Percentiles rank a stretch among this genome's conserved stretches.
Evolutionary conservation across 768 basidiomycete genomes (phyloP).

Genomic region (Xanthoconium stramineum): DNA sequence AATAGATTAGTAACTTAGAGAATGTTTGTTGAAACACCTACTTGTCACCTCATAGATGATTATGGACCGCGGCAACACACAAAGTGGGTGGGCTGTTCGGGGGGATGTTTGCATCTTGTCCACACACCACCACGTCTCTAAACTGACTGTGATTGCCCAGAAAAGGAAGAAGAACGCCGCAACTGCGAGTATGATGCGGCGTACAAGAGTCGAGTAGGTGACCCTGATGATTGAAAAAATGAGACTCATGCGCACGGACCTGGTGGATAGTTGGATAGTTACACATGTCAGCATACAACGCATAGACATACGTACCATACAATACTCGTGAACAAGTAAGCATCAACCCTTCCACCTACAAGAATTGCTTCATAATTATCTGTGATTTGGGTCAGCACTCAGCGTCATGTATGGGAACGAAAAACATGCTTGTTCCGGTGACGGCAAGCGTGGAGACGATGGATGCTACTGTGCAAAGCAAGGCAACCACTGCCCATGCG

Average conservation of each 20-base stretch:
- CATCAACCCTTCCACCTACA: not conserved
- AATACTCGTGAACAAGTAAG: conserved; percentile 1
- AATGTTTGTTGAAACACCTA: not conserved
- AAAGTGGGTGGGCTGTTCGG: not conserved
- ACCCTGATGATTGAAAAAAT: conserved; percentile 10
- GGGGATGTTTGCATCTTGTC: not conserved
- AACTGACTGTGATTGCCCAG: conserved; percentile 1
- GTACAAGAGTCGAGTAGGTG: not conserved
- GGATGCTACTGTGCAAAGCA: not conserved
- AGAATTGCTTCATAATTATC: not conserved
- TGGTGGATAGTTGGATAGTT: not conserved
- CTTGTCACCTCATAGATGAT: conserved; percentile 3
- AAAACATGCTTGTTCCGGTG: not conserved
- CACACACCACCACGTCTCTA: conserved; percentile 9
- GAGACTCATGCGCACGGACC: conserved; percentile 18
- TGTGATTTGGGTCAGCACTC: not conserved
- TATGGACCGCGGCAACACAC: not conserved
- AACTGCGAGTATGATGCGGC: not conserved
- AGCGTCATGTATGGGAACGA: no score
- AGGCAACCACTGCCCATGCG: conserved; percentile 12
- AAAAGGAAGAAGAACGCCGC: not conserved
- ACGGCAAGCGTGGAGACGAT: not conserved
- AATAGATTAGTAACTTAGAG: not conserved
- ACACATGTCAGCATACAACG: not conserved
- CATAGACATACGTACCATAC: conserved; percentile 5